Conservation (phyloP, 2,329 filamentous ascomycete genomes). For the Byssoonygena ceratinophila region DNA sequence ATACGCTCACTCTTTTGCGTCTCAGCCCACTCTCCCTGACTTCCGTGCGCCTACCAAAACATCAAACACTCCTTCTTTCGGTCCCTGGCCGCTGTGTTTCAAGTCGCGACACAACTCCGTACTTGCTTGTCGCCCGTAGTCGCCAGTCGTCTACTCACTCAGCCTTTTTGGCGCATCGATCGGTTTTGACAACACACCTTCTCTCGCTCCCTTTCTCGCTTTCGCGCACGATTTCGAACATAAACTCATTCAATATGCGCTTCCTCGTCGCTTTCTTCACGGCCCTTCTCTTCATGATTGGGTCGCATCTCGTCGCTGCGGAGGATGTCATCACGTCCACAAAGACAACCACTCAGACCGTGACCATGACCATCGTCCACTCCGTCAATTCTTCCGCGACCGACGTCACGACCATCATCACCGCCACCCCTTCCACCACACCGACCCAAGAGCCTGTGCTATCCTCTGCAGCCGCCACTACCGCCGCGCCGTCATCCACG, state of each 20-base stretch:
- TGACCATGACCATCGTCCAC: constrained; percentile 25
- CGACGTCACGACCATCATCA: constrained; percentile 16
- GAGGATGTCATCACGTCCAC: constrained; percentile 30
- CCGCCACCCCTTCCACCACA: constrained; percentile 1
- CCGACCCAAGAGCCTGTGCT: background rate
- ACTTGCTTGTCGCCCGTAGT: constrained; percentile 10
- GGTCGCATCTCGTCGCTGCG: constrained; percentile 25
- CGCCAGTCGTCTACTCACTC: background rate
- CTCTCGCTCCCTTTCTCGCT: too few species aligned
- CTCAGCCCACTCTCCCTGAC: constrained; percentile 12
- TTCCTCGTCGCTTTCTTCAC: constrained; percentile 26
- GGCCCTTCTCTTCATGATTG: constrained; percentile 27
- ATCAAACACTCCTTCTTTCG: background rate
- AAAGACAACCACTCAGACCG: constrained; percentile 38
- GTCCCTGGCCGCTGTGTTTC: constrained; percentile 8
- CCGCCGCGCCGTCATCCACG: constrained; percentile 7
- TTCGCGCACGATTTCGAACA: background rate
- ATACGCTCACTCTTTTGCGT: constrained; percentile 15
- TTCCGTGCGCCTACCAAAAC: background rate
- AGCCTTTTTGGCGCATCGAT: background rate
- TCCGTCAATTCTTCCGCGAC: constrained; percentile 16
- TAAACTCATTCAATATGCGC: constrained; percentile 26
- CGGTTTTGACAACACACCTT: background rate
- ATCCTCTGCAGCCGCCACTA: background rate
- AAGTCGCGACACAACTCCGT: constrained; percentile 10